Evolutionary conservation across 345 rosid species (phyloP), one percentile per base, ranked within the genome.

Genomic region (Noccaea caerulescens): DNA sequence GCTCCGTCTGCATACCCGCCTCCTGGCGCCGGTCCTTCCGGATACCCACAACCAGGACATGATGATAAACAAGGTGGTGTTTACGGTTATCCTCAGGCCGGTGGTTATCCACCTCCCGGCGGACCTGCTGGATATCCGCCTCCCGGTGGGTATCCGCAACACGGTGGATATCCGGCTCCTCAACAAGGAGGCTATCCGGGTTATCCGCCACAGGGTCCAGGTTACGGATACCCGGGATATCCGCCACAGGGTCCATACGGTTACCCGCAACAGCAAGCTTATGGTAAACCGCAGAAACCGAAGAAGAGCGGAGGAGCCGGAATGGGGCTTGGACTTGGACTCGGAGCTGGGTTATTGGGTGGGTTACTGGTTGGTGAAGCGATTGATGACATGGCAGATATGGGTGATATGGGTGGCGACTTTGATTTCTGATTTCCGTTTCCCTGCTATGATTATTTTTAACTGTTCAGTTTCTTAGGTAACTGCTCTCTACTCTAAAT

Each of bases 281-380:
- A 77, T 56, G 73, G 73, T 51, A 58, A 65, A 60, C 76, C 76
- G 1, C 80, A 76, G 60, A 76, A 76, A 20, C 65, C 76, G 6
- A 77, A 77, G 80, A 77, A 77, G 69, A 27, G 41, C 10, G 80
- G 76, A 25, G 60, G 61, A 36, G 69, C 46, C 3, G 79, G 79
- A 41, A 52, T 77, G 69, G 80, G 80, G 1, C 39, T 77, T 10
- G 80, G 80, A 0, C 80, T 77, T 47, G 80, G 80, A 33, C 77
- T 78, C 63, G 78, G 81, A 61, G 81, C 81, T 73, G 81, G 81
- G 10, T 51, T 78, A 23, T 25, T 72, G 43, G 81, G 81, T 62
- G 81, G 78, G 38, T 56, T 78, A n/a, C 37, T 78, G 2, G 81
- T 78, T 1, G 81, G 78, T 45, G 81, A 73, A 56, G 77, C 77